Conservation (phyloP, 768 basidiomycete species). For the Rhizopogon rudus region DNA sequence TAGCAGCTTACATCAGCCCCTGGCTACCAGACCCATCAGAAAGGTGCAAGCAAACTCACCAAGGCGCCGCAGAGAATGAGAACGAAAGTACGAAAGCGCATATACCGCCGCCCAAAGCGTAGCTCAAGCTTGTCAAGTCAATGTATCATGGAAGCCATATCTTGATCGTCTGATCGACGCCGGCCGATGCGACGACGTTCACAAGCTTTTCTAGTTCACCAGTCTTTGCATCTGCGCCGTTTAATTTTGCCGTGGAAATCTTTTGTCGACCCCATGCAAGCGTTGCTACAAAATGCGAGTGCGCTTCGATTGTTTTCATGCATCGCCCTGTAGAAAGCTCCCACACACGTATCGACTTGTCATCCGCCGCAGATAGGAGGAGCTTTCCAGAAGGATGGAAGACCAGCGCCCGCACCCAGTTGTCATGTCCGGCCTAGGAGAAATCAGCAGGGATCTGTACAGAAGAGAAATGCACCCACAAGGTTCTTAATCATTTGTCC, state of each 20-base stretch:
- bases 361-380: conserved; percentile 87
- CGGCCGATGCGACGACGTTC: conserved; percentile 66
- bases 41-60: conserved; percentile 9
- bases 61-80: conserved; percentile 9
- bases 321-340: conserved; percentile 83
- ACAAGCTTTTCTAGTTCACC: conserved; percentile 51
- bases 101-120: conserved; percentile 5
- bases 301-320: conserved; percentile 83
- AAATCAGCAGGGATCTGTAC: conserved; percentile 5
- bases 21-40: conserved; percentile 5
- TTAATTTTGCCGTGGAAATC: conserved; percentile 35
- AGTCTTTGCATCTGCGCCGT: conserved; percentile 28
- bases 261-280: conserved; percentile 74
- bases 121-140: neutral
- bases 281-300: conserved; percentile 77
- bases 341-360: conserved; percentile 90
- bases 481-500: conserved; percentile 80
- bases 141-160: conserved; percentile 54
- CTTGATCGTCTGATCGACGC: conserved; percentile 63
- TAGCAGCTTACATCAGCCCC: conserved; percentile 1
- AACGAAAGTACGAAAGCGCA: conserved; percentile 4
- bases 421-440: conserved; percentile 73
- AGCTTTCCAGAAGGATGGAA: conserved; percentile 91
- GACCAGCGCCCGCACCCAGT: conserved; percentile 84
- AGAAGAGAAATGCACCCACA: conserved; percentile 33